phyloP scores from a whole-genome alignment of 306 rosid species.

The Luffa acutangula region DNA sequence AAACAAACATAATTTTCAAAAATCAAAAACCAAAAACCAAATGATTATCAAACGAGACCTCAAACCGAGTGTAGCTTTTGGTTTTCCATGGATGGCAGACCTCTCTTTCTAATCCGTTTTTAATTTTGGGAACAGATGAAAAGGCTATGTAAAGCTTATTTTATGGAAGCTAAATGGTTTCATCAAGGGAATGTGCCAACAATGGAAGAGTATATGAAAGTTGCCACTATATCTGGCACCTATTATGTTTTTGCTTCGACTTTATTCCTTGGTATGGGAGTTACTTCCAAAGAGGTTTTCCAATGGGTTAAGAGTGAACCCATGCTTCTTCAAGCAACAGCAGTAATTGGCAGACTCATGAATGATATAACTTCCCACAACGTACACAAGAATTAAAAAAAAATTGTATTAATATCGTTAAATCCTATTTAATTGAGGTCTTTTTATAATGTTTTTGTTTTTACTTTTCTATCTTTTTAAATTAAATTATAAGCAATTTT shows the following conservation, averaged over 20 bases:
- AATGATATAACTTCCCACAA: background rate
- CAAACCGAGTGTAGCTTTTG: no score
- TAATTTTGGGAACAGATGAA: constrained; percentile 14
- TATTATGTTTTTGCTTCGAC: background rate
- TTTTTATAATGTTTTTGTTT: no score
- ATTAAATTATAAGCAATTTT: no score
- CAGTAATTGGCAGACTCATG: background rate
- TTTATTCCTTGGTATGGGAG: background rate
- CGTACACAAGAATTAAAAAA: background rate
- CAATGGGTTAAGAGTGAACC: background rate
- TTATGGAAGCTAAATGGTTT: background rate
- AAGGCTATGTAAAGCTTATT: background rate
- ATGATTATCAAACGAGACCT: no score
- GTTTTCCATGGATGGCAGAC: background rate
- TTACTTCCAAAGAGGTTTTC: constrained; percentile 1
- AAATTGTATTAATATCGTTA: no score
- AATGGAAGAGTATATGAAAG: background rate
- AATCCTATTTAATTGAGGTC: no score
- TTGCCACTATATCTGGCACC: background rate
- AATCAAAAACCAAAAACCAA: no score
- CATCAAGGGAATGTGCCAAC: background rate
- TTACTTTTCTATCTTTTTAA: no score
- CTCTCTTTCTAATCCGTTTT: background rate
- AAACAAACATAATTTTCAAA: no score
- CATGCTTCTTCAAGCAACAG: background rate